Evolutionary conservation across 2,329 filamentous ascomycete species (phyloP), one percentile per base, ranked within the genome.

Genomic region (Berkeleyomyces basicola): DNA sequence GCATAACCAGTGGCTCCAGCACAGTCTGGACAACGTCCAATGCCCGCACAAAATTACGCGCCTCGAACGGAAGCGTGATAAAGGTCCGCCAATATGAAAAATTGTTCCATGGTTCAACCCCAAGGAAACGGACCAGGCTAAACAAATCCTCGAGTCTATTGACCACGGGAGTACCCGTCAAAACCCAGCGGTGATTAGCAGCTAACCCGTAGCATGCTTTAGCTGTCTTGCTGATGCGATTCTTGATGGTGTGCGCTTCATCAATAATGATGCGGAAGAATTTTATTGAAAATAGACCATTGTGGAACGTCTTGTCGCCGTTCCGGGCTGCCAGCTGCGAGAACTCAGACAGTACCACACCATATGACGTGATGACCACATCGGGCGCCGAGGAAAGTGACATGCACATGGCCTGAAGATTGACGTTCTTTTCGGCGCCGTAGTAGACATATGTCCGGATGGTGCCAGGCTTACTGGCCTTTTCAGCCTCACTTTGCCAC

Each of bases 1-100:
- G 83, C 72, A 99, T 84, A 7, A 99, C 93, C n/a, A 99, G 76
- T 6, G 93, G 93, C 70, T 99, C 93, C 4, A 99, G 76, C 0
- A 99, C 92, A 0, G 92, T 99, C 71, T 99, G 93, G 1, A 99
- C 93, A 1, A 99, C 93, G 70, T 97, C 93, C 6, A 99, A 78
- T 0, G 93, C 93, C 3, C 91, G 85, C 67, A 96, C 83, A 70
- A 95, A 96, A 66, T 99, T 88, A 67, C 93, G 93, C 0, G 90
- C 92, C 72, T 99, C 93, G 67, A 99, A 99, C 0, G 93, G 93
- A 1, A 95, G 86, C 0, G 93, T 99, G 70, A 99, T 97, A 71
- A 99, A 99, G 0, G 93, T 97, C 71, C 91, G 91, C 93, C 93
- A 99, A 74, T 96, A 99, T 0, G 91, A 96, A 72, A 99, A 99